phyloP scores from a whole-genome alignment of 2,329 filamentous ascomycete species.

The Phialophora tarda region DNA sequence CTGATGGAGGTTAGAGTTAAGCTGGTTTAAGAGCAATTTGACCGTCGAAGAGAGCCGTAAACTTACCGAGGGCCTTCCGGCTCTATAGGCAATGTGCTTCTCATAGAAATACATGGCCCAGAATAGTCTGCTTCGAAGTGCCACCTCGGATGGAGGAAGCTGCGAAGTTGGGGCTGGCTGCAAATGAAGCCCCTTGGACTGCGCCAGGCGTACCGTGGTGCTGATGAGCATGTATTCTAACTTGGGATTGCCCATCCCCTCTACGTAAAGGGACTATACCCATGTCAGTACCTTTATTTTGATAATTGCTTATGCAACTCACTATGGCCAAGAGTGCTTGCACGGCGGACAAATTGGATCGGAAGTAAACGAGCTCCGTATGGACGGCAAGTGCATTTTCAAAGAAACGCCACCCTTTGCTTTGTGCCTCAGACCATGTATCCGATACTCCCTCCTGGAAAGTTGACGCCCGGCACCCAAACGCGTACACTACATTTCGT shows the following conservation, averaged over 20 bases:
- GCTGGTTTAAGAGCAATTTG: too few relatives aligned
- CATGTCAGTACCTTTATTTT: neutral
- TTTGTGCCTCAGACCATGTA: neutral
- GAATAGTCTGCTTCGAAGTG: neutral
- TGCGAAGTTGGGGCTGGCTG: neutral
- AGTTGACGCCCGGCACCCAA: conserved; percentile 10
- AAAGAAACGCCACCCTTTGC: conserved; percentile 6
- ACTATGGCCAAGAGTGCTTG: conserved; percentile 8
- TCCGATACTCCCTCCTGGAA: neutral
- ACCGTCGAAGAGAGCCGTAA: too few relatives aligned
- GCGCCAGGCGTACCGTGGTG: neutral
- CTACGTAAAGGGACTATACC: neutral
- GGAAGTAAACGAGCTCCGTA: conserved; percentile 7
- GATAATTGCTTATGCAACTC: neutral
- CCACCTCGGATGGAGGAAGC: neutral
- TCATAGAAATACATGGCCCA: conserved; percentile 8
- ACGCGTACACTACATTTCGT: conserved; percentile 16
- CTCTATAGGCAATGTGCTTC: neutral
- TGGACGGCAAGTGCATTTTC: conserved; percentile 9
- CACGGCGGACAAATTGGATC: neutral
- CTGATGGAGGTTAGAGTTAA: neutral
- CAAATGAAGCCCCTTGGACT: conserved; percentile 1
- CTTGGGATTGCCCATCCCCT: neutral
- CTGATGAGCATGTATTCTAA: neutral
- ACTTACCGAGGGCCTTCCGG: neutral